Base-by-base conservation (phyloP, 2,329 filamentous ascomycete species). In the Claviceps citrina region DNA sequence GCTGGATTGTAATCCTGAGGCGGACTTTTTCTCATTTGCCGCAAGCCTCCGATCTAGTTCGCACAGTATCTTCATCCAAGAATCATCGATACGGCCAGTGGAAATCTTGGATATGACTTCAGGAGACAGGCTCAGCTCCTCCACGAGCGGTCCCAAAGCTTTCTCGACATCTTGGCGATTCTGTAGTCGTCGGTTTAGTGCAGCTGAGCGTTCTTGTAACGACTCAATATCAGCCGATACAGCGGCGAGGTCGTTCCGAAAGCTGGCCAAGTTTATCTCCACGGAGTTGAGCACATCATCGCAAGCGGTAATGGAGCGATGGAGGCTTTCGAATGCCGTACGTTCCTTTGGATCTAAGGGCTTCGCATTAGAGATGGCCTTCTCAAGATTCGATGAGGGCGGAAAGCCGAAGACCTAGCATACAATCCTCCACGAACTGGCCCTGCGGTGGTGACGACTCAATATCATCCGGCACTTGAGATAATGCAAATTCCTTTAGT, bases 201-300 rank as follows among this genome's bases (percentile, higher is more conserved):
- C 77, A 9, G 80, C 73, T 0, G 91, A 98, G 35, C 91, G 77
- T 38, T 81, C 78, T 62, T 98, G 91, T 31, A 98, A 64, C 2
- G 79, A 86, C 61, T 98, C 91, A 38, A 98, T 98, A 56, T 98
- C 91, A 6, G 86, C 81, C 1, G 91, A 95, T 10, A 98, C 91
- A 12, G 78, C 75, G 7, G 85, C 89, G 9, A 98, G 73, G 58
- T 98, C 93, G 44, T 86, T 83, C 55, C 93, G 86, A 55, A 98
- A 98, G 57, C 80, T 89, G 28, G 83, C 83, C 39, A 98, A 69
- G 56, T 95, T 96, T 25, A 76, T 78, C 63, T 98, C 89, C 40
- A 98, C 91, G 0, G 87, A 94, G 59, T 79, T 83, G 34, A 96
- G 71, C 38, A 96, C 84, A 55, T 93, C 82, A 60, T 98, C 91